Percentiles rank a stretch among this genome's conserved stretches.
Evolutionary conservation across 2,329 filamentous ascomycete genomes (phyloP).

Genomic region (Cadophora sp.): DNA sequence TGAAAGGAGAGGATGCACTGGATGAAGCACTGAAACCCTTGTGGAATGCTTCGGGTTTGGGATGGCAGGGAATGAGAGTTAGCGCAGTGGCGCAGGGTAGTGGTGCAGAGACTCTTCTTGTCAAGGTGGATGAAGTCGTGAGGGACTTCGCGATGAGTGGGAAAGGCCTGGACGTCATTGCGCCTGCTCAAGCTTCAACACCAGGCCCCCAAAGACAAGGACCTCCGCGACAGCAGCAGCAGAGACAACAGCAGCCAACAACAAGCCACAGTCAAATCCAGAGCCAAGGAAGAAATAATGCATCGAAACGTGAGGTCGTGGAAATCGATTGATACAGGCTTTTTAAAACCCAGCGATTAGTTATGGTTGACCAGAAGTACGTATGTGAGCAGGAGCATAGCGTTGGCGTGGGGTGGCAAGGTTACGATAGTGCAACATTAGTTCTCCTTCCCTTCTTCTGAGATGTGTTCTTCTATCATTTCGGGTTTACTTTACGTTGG

Average conservation of each 20-base stretch:
- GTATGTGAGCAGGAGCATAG: conserved; percentile 23
- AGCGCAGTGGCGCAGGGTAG: conserved; percentile 54
- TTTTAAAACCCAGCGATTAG: not conserved
- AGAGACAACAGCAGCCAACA: conserved; percentile 32
- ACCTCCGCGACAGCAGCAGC: conserved; percentile 22
- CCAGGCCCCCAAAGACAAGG: conserved; percentile 20
- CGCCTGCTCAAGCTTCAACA: not conserved
- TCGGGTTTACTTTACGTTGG: not conserved
- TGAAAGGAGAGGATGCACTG: conserved; percentile 45
- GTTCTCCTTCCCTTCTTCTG: not conserved
- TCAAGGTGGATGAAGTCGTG: conserved; percentile 39
- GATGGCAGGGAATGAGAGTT: conserved; percentile 56
- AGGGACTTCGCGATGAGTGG: conserved; percentile 28
- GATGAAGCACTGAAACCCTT: conserved; percentile 51
- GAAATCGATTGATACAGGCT: conserved; percentile 36
- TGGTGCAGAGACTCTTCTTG: conserved; percentile 47
- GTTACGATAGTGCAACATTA: conserved; percentile 23
- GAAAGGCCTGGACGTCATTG: not conserved
- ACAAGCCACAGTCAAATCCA: conserved; percentile 34
- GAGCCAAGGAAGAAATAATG: conserved; percentile 31
- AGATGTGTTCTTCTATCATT: not conserved
- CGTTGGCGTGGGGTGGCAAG: conserved; percentile 22
- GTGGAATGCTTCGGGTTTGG: conserved; percentile 52
- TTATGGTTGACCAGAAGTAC: not conserved
- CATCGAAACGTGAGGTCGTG: conserved; percentile 31